These are phyloP conservation scores for Phylloporus rhodoxanthus DNA, from an alignment of 768 basidiomycete genomes.

Conservation along the genomic window DNA sequence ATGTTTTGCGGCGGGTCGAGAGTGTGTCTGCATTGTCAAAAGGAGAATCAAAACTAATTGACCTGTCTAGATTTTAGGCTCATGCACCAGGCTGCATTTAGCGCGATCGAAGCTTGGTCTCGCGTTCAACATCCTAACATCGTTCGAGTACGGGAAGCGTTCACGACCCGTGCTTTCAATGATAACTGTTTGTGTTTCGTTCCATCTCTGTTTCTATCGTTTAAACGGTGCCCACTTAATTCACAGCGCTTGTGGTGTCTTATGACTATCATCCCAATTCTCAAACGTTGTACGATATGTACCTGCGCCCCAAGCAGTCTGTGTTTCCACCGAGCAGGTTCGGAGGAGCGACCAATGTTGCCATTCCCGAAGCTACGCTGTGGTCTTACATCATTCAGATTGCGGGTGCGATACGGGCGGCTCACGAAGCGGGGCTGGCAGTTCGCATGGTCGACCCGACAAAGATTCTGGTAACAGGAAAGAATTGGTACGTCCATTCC, in stretches of 20 bases:
- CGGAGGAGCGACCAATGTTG: constrained; percentile 23
- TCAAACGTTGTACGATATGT: constrained; percentile 72
- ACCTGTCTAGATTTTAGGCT: constrained; percentile 68
- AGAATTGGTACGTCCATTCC: constrained; percentile 59
- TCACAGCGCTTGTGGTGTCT: constrained; percentile 79
- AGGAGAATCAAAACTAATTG: background rate
- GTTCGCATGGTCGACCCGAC: constrained; percentile 78
- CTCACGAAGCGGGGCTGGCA: constrained; percentile 77
- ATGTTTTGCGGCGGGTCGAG: constrained; percentile 80
- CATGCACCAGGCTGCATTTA: constrained; percentile 75
- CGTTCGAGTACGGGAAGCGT: constrained; percentile 80
- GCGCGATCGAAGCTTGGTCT: constrained; percentile 80
- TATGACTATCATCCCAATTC: constrained; percentile 87
- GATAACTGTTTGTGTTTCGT: constrained; percentile 68
- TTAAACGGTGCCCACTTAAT: constrained; percentile 6
- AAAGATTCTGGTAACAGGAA: constrained; percentile 83
- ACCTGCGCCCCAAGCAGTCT: constrained; percentile 56
- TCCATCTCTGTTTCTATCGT: constrained; percentile 1
- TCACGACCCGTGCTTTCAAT: constrained; percentile 88
- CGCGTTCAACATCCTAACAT: constrained; percentile 81
- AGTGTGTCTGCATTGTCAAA: constrained; percentile 41
- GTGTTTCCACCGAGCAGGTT: constrained; percentile 33
- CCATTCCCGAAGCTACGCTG: constrained; percentile 70
- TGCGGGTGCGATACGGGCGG: constrained; percentile 76
- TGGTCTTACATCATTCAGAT: constrained; percentile 95